Conservation (phyloP, 1,284 basidiomycete genomes). For the Rhodotorula sp. region DNA sequence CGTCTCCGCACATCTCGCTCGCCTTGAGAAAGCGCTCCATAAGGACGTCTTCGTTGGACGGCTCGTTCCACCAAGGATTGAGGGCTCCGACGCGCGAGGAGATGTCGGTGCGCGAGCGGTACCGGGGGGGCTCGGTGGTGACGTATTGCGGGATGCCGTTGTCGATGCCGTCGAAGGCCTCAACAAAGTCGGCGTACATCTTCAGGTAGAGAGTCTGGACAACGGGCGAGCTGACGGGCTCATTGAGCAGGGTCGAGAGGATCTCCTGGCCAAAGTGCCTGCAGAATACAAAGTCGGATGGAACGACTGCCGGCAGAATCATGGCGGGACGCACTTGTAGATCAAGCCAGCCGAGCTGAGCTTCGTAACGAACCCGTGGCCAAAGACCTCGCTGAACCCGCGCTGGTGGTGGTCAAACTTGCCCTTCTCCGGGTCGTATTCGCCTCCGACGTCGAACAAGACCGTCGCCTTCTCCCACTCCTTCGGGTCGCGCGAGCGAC, state of each 20-base stretch:
- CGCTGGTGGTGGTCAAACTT: slow-evolving; percentile 97
- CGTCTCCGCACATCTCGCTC: slow-evolving; percentile 76
- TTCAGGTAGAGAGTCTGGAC: slow-evolving; percentile 80
- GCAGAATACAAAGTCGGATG: neutral
- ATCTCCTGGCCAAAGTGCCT: slow-evolving; percentile 93
- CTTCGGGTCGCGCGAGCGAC: slow-evolving; percentile 75
- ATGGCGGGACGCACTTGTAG: slow-evolving; percentile 69
- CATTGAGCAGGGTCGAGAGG: slow-evolving; percentile 63
- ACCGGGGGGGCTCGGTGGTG: slow-evolving; percentile 51
- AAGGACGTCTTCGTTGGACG: slow-evolving; percentile 59
- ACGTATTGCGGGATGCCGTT: slow-evolving; percentile 74
- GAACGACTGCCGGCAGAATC: no score
- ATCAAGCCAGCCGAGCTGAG: slow-evolving; percentile 89
- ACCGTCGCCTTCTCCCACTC: slow-evolving; percentile 82
- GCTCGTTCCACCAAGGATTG: slow-evolving; percentile 90
- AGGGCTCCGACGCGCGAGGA: slow-evolving; percentile 71
- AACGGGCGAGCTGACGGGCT: slow-evolving; percentile 59
- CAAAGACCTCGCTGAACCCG: slow-evolving; percentile 87
- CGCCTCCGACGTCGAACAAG: slow-evolving; percentile 95
- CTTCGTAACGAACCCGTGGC: slow-evolving; percentile 74
- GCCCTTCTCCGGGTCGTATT: slow-evolving; percentile 74
- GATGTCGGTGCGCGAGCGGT: slow-evolving; percentile 74
- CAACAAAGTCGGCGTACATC: slow-evolving; percentile 62
- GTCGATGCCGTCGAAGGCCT: slow-evolving; percentile 88
- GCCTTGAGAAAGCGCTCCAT: slow-evolving; percentile 82